Percentiles rank a stretch among this genome's conserved stretches.
Evolutionary conservation across 2,329 filamentous ascomycete genomes (phyloP).

Genomic region (Taxawa tesnikishii): DNA sequence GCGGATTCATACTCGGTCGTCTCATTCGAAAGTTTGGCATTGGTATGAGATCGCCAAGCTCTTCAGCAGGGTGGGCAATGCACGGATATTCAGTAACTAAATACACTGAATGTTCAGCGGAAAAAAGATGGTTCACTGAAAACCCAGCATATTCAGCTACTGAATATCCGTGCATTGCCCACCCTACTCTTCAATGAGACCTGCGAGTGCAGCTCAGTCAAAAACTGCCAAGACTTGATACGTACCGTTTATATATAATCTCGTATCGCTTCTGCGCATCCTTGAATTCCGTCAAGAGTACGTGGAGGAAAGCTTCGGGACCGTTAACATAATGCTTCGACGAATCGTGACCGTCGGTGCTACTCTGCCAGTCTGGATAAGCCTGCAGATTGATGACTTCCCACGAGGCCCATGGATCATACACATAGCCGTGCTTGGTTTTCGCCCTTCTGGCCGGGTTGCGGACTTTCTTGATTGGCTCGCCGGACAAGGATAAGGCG

Average conservation of each 20-base stretch:
- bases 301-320: slow-evolving; percentile 48
- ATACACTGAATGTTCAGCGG: too few relatives aligned
- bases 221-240: too few relatives aligned
- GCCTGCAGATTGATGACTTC: slow-evolving; percentile 47
- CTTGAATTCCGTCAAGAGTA: slow-evolving; percentile 46
- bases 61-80: too few relatives aligned
- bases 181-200: too few relatives aligned
- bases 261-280: slow-evolving; percentile 48
- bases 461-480: slow-evolving; percentile 36
- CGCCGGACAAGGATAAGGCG: slow-evolving; percentile 43
- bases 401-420: slow-evolving; percentile 48
- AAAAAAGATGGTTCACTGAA: too few relatives aligned
- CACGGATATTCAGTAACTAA: too few relatives aligned
- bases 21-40: too few relatives aligned
- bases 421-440: slow-evolving; percentile 39
- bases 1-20: too few relatives aligned
- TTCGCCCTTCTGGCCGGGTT: slow-evolving; percentile 37
- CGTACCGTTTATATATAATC: slow-evolving; percentile 36
- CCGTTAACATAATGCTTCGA: slow-evolving; percentile 47
- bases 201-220: too few relatives aligned
- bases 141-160: too few relatives aligned
- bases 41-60: too few relatives aligned
- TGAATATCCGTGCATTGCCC: too few relatives aligned
- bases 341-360: slow-evolving; percentile 42
- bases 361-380: slow-evolving; percentile 47